Conservation (phyloP, 257 asterid species). For the Scutellaria galericulata region DNA sequence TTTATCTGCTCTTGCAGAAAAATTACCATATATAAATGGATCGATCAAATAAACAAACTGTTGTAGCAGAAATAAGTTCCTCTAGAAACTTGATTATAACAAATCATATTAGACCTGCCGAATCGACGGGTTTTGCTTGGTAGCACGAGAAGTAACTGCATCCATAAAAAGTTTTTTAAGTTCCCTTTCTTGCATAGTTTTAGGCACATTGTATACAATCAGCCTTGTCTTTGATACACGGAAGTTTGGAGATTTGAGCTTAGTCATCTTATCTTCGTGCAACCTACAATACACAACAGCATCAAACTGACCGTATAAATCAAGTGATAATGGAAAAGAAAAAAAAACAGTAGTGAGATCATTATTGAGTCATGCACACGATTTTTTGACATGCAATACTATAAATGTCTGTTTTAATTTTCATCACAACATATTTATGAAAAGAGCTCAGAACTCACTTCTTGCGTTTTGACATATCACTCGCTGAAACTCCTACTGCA, state of each 20-base stretch:
- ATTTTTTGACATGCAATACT: neutral
- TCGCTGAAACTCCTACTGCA: conserved; percentile 86
- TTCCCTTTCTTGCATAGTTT: conserved; percentile 68
- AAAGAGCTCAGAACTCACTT: conserved; percentile 49
- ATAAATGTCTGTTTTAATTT: neutral
- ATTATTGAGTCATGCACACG: neutral
- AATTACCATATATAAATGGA: neutral
- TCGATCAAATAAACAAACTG: conserved; percentile 1
- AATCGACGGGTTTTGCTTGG: conserved; percentile 87
- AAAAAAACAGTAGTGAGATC: neutral
- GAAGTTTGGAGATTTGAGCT: conserved; percentile 91
- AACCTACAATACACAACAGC: conserved; percentile 52
- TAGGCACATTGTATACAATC: conserved; percentile 85
- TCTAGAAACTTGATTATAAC: conserved; percentile 12
- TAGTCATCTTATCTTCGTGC: conserved; percentile 78
- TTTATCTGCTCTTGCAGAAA: conserved; percentile 61
- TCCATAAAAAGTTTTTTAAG: conserved; percentile 65
- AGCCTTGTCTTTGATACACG: conserved; percentile 89
- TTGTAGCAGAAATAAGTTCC: neutral
- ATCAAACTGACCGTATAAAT: conserved; percentile 15
- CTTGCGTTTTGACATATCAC: conserved; percentile 88
- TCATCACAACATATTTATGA: neutral
- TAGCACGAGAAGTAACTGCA: conserved; percentile 90
- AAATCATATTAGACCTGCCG: conserved; percentile 65
- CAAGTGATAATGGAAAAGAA: conserved; percentile 6